These are phyloP conservation scores for Hypoxylon sp. DNA, from an alignment of 2,329 filamentous ascomycete genomes.

Conservation along the genomic window DNA sequence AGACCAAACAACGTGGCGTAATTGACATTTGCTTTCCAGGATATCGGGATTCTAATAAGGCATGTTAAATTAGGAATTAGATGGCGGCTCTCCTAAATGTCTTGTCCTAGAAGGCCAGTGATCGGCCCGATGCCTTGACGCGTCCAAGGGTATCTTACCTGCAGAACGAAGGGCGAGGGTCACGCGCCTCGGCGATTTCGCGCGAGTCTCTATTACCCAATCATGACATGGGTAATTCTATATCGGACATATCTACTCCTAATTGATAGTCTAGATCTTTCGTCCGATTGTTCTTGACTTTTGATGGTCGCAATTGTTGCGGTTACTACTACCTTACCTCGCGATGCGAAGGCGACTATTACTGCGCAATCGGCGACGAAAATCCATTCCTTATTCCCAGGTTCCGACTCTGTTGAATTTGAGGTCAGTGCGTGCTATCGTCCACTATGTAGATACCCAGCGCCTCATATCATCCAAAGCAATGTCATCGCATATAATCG, in stretches of 20 bases:
- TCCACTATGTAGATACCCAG: background rate
- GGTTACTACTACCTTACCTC: conserved; percentile 24
- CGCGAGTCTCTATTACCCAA: conserved; percentile 10
- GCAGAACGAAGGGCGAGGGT: conserved; percentile 18
- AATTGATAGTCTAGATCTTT: conserved; percentile 19
- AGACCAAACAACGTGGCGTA: conserved; percentile 18
- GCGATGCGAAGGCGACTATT: conserved; percentile 18
- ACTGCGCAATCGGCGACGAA: conserved; percentile 13
- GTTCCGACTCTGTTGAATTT: conserved; percentile 1
- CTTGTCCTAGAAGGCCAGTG: conserved; percentile 25
- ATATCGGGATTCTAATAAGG: conserved; percentile 17
- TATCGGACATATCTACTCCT: conserved; percentile 9
- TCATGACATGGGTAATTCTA: conserved; percentile 23
- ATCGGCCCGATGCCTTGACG: conserved; percentile 35
- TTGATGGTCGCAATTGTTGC: conserved; percentile 8
- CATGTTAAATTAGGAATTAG: conserved; percentile 13
- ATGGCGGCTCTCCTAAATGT: conserved; percentile 23
- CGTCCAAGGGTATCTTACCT: conserved; percentile 14
- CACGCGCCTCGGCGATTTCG: conserved; percentile 23
- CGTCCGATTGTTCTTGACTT: conserved; percentile 7
- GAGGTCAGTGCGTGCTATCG: conserved; percentile 5
- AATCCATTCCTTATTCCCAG: conserved; percentile 23
- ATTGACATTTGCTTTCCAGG: conserved; percentile 20
- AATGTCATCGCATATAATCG: conserved; percentile 17
- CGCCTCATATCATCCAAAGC: conserved; percentile 18